phyloP scores from a whole-genome alignment of 2,329 filamentous ascomycete genomes.

The Aspergillus aculeatus region DNA sequence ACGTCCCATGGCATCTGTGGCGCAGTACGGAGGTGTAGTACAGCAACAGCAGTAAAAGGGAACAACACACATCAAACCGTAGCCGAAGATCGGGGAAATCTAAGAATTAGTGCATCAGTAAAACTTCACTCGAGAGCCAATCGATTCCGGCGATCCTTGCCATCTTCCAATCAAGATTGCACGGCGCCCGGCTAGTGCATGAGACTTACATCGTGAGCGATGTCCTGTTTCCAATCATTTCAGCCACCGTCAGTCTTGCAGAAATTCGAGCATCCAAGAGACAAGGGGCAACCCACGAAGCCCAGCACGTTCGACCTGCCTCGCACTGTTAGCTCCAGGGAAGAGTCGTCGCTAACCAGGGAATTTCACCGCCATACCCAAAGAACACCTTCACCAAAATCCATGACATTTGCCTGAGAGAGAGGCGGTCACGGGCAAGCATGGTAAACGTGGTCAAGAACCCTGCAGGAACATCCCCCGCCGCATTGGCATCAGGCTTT shows the following conservation, averaged over 20 bases:
- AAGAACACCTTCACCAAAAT: slow-evolving; percentile 63
- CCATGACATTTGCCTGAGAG: slow-evolving; percentile 58
- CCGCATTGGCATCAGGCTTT: neutral
- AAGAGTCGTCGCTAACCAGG: slow-evolving; percentile 14
- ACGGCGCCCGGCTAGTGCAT: slow-evolving; percentile 30
- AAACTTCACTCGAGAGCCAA: slow-evolving; percentile 41
- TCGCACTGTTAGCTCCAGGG: slow-evolving; percentile 26
- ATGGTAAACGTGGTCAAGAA: slow-evolving; percentile 78
- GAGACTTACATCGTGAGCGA: slow-evolving; percentile 38
- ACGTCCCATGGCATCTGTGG: slow-evolving; percentile 19
- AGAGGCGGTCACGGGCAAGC: slow-evolving; percentile 58
- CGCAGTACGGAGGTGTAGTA: slow-evolving; percentile 18
- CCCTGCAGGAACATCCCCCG: slow-evolving; percentile 44
- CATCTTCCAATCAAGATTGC: slow-evolving; percentile 28
- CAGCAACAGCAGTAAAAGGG: slow-evolving; percentile 2
- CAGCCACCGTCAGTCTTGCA: slow-evolving; percentile 37
- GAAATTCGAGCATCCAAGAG: slow-evolving; percentile 15
- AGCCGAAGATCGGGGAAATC: slow-evolving; percentile 43
- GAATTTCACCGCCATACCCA: slow-evolving; percentile 44
- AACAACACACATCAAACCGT: slow-evolving; percentile 39
- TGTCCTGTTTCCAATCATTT: slow-evolving; percentile 42
- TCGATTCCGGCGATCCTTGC: slow-evolving; percentile 31
- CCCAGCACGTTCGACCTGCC: slow-evolving; percentile 55
- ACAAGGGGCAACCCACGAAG: slow-evolving; percentile 50
- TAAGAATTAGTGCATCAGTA: slow-evolving; percentile 38